Evolutionary conservation across 805 yeast species (phyloP).

Genomic region (Pichia occidentalis): DNA sequence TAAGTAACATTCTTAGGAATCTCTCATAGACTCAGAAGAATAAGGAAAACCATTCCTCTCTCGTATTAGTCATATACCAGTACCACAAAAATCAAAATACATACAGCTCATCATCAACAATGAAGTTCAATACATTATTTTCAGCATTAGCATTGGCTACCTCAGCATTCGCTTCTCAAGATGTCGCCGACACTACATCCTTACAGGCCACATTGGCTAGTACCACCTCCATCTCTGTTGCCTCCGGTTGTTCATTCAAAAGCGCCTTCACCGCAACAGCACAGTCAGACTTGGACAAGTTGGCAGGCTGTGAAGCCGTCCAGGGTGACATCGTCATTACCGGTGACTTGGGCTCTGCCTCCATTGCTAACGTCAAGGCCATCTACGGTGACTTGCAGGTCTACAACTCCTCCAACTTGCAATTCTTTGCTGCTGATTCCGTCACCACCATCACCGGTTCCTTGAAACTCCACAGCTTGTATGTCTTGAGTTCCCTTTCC

Average conservation of each 20-base stretch:
- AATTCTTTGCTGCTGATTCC: constrained; percentile 68
- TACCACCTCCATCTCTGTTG: constrained; percentile 40
- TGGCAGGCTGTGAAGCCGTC: constrained; percentile 69
- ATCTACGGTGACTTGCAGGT: constrained; percentile 71
- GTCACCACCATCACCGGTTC: constrained; percentile 69
- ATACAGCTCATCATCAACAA: constrained; percentile 18
- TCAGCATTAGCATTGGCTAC: constrained; percentile 40
- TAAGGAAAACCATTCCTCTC: too few relatives aligned
- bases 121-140: constrained; percentile 49
- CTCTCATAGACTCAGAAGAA: too few relatives aligned
- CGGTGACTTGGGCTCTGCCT: constrained; percentile 58
- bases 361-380: constrained; percentile 68
- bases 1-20: too few relatives aligned
- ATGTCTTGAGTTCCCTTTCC: constrained; percentile 58
- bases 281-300: constrained; percentile 69
- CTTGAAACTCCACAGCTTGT: constrained; percentile 55
- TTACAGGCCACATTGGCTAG: constrained; percentile 50
- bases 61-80: too few relatives aligned
- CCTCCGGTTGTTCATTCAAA: constrained; percentile 61
- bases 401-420: constrained; percentile 56
- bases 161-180: constrained; percentile 28
- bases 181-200: constrained; percentile 34
- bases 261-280: constrained; percentile 65
- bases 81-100: not conserved
- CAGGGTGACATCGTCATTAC: constrained; percentile 70